Percentiles rank a stretch among this genome's conserved stretches.
Evolutionary conservation across 345 rosid genomes (phyloP).

Genomic region (Moringa oleifera): DNA sequence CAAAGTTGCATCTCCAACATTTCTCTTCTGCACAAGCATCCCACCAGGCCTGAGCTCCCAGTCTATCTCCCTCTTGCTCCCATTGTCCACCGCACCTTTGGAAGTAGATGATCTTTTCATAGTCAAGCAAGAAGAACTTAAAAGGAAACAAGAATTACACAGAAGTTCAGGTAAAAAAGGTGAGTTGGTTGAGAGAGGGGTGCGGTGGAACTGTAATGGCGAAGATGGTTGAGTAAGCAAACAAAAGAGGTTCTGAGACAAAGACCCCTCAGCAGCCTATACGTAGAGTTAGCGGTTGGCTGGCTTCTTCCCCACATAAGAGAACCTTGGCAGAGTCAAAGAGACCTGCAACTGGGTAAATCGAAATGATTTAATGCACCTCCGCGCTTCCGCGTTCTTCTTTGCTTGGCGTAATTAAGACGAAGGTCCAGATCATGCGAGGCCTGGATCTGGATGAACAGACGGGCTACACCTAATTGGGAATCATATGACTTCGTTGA

Average conservation of each 20-base stretch:
- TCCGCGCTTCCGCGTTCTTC: too few relatives aligned
- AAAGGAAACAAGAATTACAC: neutral
- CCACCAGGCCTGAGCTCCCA: constrained; percentile 56
- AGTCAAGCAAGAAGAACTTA: constrained; percentile 6
- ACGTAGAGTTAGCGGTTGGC: constrained; percentile 4
- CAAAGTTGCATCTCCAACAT: constrained; percentile 20
- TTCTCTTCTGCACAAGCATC: constrained; percentile 53
- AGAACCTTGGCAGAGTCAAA: too few relatives aligned
- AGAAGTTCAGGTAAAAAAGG: too few relatives aligned
- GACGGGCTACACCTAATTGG: too few relatives aligned
- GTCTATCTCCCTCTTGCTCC: constrained; percentile 25
- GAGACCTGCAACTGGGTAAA: too few relatives aligned
- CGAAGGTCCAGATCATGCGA: too few relatives aligned
- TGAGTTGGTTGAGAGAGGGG: constrained; percentile 19
- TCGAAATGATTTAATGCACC: too few relatives aligned
- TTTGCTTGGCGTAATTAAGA: too few relatives aligned
- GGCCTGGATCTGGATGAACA: too few relatives aligned
- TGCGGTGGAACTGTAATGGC: constrained; percentile 14
- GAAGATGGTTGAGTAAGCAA: constrained; percentile 22
- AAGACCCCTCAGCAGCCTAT: neutral
- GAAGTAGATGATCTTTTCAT: constrained; percentile 29
- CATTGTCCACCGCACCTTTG: constrained; percentile 17
- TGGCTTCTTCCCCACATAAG: neutral
- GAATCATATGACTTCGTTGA: too few relatives aligned
- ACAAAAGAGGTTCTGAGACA: constrained; percentile 13